phyloP scores from a whole-genome alignment of 306 rosid genomes.

The Castanea sativa region DNA sequence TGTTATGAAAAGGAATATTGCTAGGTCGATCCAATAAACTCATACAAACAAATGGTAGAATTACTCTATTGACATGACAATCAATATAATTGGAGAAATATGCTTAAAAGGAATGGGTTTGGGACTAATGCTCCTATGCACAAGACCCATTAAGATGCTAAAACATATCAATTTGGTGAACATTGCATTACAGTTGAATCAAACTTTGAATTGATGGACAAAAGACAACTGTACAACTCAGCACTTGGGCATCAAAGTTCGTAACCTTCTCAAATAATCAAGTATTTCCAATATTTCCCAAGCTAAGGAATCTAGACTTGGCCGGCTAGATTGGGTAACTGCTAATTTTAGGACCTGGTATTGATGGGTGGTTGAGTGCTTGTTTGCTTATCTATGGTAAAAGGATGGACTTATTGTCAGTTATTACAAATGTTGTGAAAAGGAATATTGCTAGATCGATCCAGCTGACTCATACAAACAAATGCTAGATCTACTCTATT shows the following conservation, averaged over 20 bases:
- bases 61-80: too few relatives aligned
- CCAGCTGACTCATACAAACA: too few relatives aligned
- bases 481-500: too few relatives aligned
- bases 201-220: background rate
- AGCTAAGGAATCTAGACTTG: constrained; percentile 41
- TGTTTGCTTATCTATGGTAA: constrained; percentile 55
- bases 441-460: too few relatives aligned
- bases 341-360: constrained; percentile 32
- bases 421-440: too few relatives aligned
- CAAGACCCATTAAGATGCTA: too few relatives aligned
- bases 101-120: too few relatives aligned
- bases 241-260: background rate
- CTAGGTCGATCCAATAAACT: too few relatives aligned
- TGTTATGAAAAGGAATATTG: too few relatives aligned
- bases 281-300: constrained; percentile 29
- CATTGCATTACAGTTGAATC: background rate
- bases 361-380: constrained; percentile 24
- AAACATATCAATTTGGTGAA: background rate
- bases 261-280: constrained; percentile 7
- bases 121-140: too few relatives aligned
- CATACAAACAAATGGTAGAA: too few relatives aligned
- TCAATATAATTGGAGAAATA: too few relatives aligned
- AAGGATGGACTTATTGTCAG: background rate
- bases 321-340: constrained; percentile 37
- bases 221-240: background rate